Conservation (phyloP, 148 eudicot species). For the Drosera capensis region DNA sequence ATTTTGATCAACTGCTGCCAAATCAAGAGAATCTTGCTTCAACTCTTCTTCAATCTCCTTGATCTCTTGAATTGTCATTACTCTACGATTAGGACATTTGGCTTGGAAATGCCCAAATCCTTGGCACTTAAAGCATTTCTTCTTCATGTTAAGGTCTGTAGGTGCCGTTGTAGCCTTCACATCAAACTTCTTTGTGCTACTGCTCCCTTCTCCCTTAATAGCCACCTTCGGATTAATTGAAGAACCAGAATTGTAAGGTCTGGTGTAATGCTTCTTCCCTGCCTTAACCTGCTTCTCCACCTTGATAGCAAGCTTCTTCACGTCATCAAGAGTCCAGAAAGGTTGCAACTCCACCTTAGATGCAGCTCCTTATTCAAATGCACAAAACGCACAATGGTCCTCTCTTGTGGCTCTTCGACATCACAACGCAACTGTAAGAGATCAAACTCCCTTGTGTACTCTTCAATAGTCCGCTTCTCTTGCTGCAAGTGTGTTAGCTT, state of each 20-base stretch:
- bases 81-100: background rate
- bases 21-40: background rate
- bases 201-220: background rate
- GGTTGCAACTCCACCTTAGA: background rate
- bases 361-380: no score
- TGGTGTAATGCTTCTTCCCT: background rate
- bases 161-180: no score
- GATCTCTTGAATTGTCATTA: background rate
- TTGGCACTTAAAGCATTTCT: conserved; percentile 2
- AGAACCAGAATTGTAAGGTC: background rate
- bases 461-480: background rate
- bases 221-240: background rate
- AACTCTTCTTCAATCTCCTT: background rate
- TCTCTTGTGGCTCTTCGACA: background rate
- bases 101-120: conserved; percentile 2
- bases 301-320: background rate
- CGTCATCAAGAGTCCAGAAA: background rate
- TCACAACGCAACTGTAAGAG: background rate
- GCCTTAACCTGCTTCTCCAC: background rate
- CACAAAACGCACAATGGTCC: background rate
- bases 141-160: background rate
- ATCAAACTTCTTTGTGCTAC: background rate
- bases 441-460: background rate
- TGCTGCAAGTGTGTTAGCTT: background rate
- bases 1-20: background rate